Evolutionary conservation across 2,329 filamentous ascomycete species (phyloP), one percentile per base, ranked within the genome.

Genomic region (Aspergillus unguis): DNA sequence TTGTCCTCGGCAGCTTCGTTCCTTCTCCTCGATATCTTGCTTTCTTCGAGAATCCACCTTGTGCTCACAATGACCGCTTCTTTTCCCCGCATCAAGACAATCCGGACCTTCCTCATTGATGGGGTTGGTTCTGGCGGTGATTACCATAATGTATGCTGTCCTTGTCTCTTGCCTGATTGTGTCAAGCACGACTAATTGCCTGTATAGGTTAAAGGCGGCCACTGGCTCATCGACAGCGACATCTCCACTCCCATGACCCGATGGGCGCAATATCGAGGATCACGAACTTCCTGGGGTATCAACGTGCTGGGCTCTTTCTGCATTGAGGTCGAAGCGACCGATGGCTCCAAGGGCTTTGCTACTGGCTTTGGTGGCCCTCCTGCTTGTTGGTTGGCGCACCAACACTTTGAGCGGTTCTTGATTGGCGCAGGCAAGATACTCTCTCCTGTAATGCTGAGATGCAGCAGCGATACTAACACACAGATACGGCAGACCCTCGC

Each of bases 361-460:
- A 96, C 92, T 28, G 92, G 92, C 11, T 96, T 96, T 67, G 92
- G 92, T 69, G 92, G 92, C 1, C 92, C 92, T 11, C 92, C 92
- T 32, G 92, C 88, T 35, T 96, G 92, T 76, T 96, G 92, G 92
- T 82, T 96, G 47, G 87, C 94, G 38, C 87, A 92, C 66, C 87
- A 95, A 73, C 92, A 96, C 75, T 96, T 96, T 70, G 87, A 94
- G 73, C 84, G 92, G 57, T 96, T 96, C 80, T 76, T 96, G 56
- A 80, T 96, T 62, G 91, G 90, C 38, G 86, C 89, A 63, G 81
- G 80, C 83, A 65, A 58, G 72, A 52, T 50, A 11, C 23, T 9
- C 32, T 11, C 27, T 25, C 6, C 11, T 9, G 4, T 5, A 17
- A 17, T 38, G 5, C 9, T 11, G 5, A 8, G 37, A 9, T 17